phyloP scores from a whole-genome alignment of 306 rosid genomes.

The Chamaecrista fasciculata region DNA sequence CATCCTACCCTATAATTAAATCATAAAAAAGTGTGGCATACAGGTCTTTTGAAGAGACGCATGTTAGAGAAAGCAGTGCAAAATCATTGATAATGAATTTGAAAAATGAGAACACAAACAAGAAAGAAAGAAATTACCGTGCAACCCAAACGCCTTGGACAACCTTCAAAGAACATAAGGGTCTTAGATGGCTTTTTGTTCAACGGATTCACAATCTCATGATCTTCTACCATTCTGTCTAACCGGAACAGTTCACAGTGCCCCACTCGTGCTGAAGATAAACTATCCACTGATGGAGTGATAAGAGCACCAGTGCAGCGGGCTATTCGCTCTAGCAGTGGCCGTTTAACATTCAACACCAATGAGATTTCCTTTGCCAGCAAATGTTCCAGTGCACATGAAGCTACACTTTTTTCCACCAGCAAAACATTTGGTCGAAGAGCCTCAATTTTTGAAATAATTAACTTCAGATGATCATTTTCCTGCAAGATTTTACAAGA shows the following conservation, averaged over 20 bases:
- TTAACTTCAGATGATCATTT: conserved; percentile 77
- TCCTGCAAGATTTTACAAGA: conserved; percentile 56
- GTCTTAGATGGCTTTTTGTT: conserved; percentile 80
- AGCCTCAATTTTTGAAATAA: conserved; percentile 85
- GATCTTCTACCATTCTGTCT: conserved; percentile 70
- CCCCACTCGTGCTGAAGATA: conserved; percentile 69
- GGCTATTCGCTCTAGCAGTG: conserved; percentile 85
- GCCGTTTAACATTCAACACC: conserved; percentile 92
- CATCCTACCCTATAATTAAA: neutral
- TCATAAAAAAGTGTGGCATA: conserved; percentile 3
- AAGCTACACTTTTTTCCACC: conserved; percentile 91
- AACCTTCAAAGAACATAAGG: conserved; percentile 95
- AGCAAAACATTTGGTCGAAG: conserved; percentile 88
- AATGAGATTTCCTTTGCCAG: conserved; percentile 89
- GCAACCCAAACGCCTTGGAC: conserved; percentile 95
- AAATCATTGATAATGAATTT: neutral
- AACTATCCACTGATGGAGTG: conserved; percentile 70
- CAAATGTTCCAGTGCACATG: conserved; percentile 73
- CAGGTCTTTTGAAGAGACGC: neutral
- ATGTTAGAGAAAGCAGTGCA: conserved; percentile 9
- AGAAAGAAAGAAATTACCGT: conserved; percentile 56
- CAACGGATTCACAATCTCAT: conserved; percentile 56
- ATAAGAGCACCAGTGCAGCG: conserved; percentile 85
- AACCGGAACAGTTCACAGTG: conserved; percentile 91
- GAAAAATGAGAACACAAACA: neutral